A percentile compares a stretch with the other conserved stretches of the same genome.
Conservation (phyloP, 2,329 filamentous ascomycete genomes). For the Fusarium temperatum region DNA sequence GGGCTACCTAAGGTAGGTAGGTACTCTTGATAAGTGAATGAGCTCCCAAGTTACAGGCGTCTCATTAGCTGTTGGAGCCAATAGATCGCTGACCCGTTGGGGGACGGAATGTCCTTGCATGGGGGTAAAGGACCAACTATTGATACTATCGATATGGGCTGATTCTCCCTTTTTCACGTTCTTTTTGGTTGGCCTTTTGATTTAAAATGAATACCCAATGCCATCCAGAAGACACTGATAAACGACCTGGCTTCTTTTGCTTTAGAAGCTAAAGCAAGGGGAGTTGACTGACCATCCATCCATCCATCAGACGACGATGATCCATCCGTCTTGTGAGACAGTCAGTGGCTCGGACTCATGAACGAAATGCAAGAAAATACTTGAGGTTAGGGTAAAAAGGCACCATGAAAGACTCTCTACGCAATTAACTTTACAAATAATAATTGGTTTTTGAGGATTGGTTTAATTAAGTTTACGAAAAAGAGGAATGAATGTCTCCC, state of each 20-base stretch:
- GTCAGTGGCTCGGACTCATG: not conserved
- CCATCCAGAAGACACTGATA: conserved; percentile 1
- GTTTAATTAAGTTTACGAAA: not conserved
- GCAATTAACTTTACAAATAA: not conserved
- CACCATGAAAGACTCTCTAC: too few species aligned
- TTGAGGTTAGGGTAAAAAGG: too few species aligned
- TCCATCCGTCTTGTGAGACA: conserved; percentile 14
- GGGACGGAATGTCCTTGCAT: conserved; percentile 5
- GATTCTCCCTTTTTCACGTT: not conserved
- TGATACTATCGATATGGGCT: not conserved
- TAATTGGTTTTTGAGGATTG: not conserved
- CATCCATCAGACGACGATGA: conserved; percentile 22
- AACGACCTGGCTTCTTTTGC: conserved; percentile 12
- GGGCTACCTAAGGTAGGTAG: not conserved
- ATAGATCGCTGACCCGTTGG: conserved; percentile 12
- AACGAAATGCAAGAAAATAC: not conserved
- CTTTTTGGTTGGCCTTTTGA: not conserved
- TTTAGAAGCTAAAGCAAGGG: conserved; percentile 17
- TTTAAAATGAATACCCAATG: not conserved
- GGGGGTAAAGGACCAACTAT: not conserved
- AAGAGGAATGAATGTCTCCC: not conserved
- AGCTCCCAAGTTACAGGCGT: not conserved
- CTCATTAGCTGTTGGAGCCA: conserved; percentile 27
- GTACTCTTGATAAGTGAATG: not conserved
- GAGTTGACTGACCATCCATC: conserved; percentile 1